A percentile compares a stretch with the other conserved stretches of the same genome.
These are phyloP conservation scores for Pulveroboletus sp. DNA, from an alignment of 768 basidiomycete species.

Conservation along the genomic window DNA sequence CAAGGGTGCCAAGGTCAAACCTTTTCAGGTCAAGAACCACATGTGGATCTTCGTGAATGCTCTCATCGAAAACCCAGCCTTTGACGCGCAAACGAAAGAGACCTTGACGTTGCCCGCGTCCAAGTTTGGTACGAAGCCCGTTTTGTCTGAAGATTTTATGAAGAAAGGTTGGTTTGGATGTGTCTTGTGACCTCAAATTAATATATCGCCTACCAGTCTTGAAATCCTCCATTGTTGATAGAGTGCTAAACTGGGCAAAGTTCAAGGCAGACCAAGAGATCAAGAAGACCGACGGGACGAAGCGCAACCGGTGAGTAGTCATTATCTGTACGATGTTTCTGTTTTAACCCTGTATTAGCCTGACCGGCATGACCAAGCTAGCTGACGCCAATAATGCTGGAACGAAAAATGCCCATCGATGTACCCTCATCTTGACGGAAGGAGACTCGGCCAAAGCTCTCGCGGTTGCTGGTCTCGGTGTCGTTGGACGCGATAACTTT, in stretches of 20 bases:
- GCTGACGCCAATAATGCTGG: slow-evolving; percentile 98
- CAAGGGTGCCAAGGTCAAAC: slow-evolving; percentile 92
- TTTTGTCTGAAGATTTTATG: slow-evolving; percentile 86
- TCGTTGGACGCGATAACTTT: slow-evolving; percentile 94
- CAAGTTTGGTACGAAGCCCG: slow-evolving; percentile 89
- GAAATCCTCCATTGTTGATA: slow-evolving; percentile 88
- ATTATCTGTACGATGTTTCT: not conserved
- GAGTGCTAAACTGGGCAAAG: slow-evolving; percentile 93
- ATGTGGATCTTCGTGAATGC: slow-evolving; percentile 99
- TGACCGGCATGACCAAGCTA: slow-evolving; percentile 89
- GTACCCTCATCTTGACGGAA: slow-evolving; percentile 96
- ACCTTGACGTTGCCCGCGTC: slow-evolving; percentile 80
- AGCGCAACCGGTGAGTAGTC: slow-evolving; percentile 69
- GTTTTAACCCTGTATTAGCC: slow-evolving; percentile 40
- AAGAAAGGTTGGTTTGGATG: slow-evolving; percentile 74
- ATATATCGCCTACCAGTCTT: slow-evolving; percentile 48
- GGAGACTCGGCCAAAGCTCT: slow-evolving; percentile 98
- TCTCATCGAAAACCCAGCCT: slow-evolving; percentile 94
- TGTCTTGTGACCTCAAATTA: not conserved
- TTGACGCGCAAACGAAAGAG: slow-evolving; percentile 99
- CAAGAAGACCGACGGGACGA: slow-evolving; percentile 93
- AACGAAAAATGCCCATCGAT: slow-evolving; percentile 70
- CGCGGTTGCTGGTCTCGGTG: slow-evolving; percentile 90
- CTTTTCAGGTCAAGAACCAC: slow-evolving; percentile 92
- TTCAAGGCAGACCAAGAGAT: slow-evolving; percentile 95